Evolutionary conservation across 1,284 basidiomycete species (phyloP).

Genomic region (Sporisorium exsertum): DNA sequence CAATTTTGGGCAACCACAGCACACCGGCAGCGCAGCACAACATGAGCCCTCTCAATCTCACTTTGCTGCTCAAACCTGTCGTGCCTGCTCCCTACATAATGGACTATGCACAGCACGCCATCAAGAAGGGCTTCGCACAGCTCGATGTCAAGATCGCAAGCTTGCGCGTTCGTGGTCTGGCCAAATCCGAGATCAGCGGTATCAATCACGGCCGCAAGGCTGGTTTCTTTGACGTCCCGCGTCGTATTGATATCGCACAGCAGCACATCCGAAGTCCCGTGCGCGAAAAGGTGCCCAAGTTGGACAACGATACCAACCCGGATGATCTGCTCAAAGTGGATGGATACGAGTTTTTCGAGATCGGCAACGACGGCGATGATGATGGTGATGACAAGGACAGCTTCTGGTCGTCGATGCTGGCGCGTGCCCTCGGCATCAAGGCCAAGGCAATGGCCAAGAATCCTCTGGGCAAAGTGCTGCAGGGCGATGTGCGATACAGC

Average conservation of each 20-base stretch:
- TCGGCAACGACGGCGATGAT: slow-evolving; percentile 39
- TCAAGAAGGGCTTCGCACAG: slow-evolving; percentile 49
- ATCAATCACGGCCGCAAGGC: slow-evolving; percentile 40
- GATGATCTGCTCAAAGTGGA: slow-evolving; percentile 57
- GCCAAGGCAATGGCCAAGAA: slow-evolving; percentile 59
- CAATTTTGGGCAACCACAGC: slow-evolving; percentile 50
- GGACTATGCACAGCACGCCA: slow-evolving; percentile 48
- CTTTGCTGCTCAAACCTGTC: slow-evolving; percentile 60
- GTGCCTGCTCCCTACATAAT: slow-evolving; percentile 56
- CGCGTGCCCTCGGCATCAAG: slow-evolving; percentile 59
- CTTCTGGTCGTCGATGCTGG: slow-evolving; percentile 19
- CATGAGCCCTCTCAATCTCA: slow-evolving; percentile 59
- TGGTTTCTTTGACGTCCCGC: slow-evolving; percentile 52
- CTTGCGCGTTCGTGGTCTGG: slow-evolving; percentile 56
- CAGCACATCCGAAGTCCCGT: slow-evolving; percentile 50
- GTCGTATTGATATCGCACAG: slow-evolving; percentile 52
- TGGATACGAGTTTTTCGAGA: slow-evolving; percentile 64
- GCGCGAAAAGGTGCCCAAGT: slow-evolving; percentile 49
- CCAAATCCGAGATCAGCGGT: slow-evolving; percentile 48
- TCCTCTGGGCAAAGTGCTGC: slow-evolving; percentile 56
- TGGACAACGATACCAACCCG: slow-evolving; percentile 44
- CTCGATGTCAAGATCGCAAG: slow-evolving; percentile 59
- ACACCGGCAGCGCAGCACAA: slow-evolving; percentile 52
- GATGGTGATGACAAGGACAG: slow-evolving; percentile 8
- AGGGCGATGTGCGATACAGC: slow-evolving; percentile 59